Percentiles rank a stretch among this genome's conserved stretches.
Evolutionary conservation across 495 filamentous ascomycete species (phyloP).

Genomic region (Penicillium waksmanii): DNA sequence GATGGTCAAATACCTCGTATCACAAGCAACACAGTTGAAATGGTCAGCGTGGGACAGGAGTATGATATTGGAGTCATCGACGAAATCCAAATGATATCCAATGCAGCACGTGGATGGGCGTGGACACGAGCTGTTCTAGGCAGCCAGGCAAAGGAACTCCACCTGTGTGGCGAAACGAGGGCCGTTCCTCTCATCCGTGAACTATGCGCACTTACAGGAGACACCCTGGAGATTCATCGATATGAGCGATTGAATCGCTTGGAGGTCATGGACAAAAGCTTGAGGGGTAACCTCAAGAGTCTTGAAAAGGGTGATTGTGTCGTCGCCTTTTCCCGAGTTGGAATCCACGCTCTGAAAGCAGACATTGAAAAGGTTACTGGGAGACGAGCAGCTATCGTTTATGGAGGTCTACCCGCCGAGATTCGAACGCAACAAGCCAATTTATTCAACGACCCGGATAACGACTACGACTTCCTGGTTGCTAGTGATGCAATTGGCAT

Average conservation of each 20-base stretch:
- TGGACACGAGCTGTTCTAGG: slow-evolving; percentile 96
- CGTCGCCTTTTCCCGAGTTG: slow-evolving; percentile 79
- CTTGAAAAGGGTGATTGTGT: slow-evolving; percentile 90
- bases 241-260: slow-evolving; percentile 86
- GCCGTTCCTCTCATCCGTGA: slow-evolving; percentile 78
- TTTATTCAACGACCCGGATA: slow-evolving; percentile 92
- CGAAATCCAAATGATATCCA: slow-evolving; percentile 97
- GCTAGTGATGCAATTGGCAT: slow-evolving; percentile 98
- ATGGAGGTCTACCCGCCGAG: slow-evolving; percentile 90
- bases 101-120: slow-evolving; percentile 83
- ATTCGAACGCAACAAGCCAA: slow-evolving; percentile 87
- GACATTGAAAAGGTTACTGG: slow-evolving; percentile 77
- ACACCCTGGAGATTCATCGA: slow-evolving; percentile 75
- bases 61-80: slow-evolving; percentile 96
- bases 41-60: slow-evolving; percentile 71
- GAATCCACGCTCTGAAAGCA: slow-evolving; percentile 77
- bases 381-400: slow-evolving; percentile 85
- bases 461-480: slow-evolving; percentile 91
- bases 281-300: slow-evolving; percentile 62
- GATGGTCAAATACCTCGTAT: slow-evolving; percentile 53
- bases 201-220: slow-evolving; percentile 79
- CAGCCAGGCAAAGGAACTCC: slow-evolving; percentile 81
- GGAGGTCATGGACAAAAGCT: slow-evolving; percentile 60
- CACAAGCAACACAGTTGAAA: slow-evolving; percentile 92
- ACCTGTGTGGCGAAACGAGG: slow-evolving; percentile 90